Conservation (phyloP, 2,329 filamentous ascomycete genomes). For the Rhexocercosporidium sp. region DNA sequence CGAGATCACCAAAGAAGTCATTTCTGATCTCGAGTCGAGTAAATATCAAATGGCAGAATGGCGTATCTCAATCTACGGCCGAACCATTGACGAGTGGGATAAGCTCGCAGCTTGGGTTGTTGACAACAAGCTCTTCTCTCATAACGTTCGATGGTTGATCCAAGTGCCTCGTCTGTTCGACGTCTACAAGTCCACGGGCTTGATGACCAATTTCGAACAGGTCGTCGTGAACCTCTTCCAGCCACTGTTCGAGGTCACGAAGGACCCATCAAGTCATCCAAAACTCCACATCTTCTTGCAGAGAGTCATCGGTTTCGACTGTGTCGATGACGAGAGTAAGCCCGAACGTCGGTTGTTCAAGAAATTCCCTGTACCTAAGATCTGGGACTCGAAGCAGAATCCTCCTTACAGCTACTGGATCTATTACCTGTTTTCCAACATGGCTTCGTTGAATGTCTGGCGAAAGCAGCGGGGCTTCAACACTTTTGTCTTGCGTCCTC, state of each 20-base stretch:
- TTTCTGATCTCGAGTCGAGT: slow-evolving; percentile 94
- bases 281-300: slow-evolving; percentile 96
- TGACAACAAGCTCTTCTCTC: slow-evolving; percentile 97
- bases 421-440: slow-evolving; percentile 95
- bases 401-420: slow-evolving; percentile 99
- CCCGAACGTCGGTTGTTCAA: slow-evolving; percentile 90
- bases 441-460: slow-evolving; percentile 90
- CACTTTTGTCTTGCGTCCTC: slow-evolving; percentile 89
- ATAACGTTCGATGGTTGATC: slow-evolving; percentile 96
- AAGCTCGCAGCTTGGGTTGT: slow-evolving; percentile 97
- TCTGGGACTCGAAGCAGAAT: slow-evolving; percentile 92
- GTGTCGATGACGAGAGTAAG: slow-evolving; percentile 98
- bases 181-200: slow-evolving; percentile 87
- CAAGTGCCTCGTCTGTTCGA: slow-evolving; percentile 95
- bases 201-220: slow-evolving; percentile 90
- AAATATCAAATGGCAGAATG: slow-evolving; percentile 99
- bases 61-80: slow-evolving; percentile 97
- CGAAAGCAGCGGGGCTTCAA: slow-evolving; percentile 92
- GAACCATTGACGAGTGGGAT: slow-evolving; percentile 93
- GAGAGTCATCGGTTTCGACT: slow-evolving; percentile 94
- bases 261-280: slow-evolving; percentile 82
- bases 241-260: slow-evolving; percentile 92
- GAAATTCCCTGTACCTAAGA: slow-evolving; percentile 89
- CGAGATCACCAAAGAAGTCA: slow-evolving; percentile 98
- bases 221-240: slow-evolving; percentile 91